A percentile compares a stretch with the other conserved stretches of the same genome.
Conservation (phyloP, 768 basidiomycete species). For the Porphyrellus cyaneotinctus region DNA sequence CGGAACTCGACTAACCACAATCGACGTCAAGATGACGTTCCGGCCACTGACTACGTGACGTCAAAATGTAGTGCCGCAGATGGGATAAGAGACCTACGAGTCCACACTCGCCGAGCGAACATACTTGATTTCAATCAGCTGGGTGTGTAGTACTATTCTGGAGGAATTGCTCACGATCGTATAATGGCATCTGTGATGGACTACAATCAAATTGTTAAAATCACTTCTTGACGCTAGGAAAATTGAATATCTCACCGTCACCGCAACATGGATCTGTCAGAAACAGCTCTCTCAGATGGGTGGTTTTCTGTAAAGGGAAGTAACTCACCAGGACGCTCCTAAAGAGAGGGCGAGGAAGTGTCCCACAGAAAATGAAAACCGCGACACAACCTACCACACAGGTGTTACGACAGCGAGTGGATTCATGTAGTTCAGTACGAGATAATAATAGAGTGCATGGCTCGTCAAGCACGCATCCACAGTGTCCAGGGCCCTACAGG, state of each 20-base stretch:
- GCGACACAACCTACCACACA: conserved; percentile 40
- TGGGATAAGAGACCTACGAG: conserved; percentile 33
- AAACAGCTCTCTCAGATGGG: not conserved
- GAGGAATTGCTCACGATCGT: conserved; percentile 29
- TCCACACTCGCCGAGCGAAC: conserved; percentile 47
- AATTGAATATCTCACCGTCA: conserved; percentile 42
- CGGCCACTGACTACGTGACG: conserved; percentile 41
- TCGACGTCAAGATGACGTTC: conserved; percentile 38
- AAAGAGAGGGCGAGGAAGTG: not conserved
- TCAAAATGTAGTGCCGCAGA: not conserved
- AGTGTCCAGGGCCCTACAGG: conserved; percentile 42
- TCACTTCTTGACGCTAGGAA: not conserved
- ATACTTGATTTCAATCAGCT: conserved; percentile 30
- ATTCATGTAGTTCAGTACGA: conserved; percentile 50
- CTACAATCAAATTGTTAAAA: conserved; percentile 27
- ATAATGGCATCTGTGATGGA: conserved; percentile 47
- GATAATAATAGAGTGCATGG: conserved; percentile 55
- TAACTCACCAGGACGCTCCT: conserved; percentile 54
- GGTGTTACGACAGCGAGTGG: conserved; percentile 38
- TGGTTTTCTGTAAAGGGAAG: not conserved
- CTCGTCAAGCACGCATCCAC: conserved; percentile 49
- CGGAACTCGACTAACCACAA: conserved; percentile 39
- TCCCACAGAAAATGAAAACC: not conserved
- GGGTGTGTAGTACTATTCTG: not conserved
- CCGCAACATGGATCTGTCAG: conserved; percentile 47